Percentiles rank a stretch among this genome's conserved stretches.
phyloP scores from a whole-genome alignment of 176 grass and related monocot genomes.

The Tillandsia fasciculata region DNA sequence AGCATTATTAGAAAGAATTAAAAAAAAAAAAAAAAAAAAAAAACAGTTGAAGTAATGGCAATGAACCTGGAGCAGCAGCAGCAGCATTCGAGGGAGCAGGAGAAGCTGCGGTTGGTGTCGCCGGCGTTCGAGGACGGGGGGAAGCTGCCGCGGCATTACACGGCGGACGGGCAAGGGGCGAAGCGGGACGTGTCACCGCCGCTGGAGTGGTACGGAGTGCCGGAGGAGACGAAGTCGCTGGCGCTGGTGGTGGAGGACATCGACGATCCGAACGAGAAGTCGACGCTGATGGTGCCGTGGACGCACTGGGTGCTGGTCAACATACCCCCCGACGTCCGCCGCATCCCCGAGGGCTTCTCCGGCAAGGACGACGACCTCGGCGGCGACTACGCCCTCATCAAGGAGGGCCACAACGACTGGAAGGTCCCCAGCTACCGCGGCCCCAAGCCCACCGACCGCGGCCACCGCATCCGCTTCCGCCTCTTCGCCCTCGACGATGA shows the following conservation, averaged over 20 bases:
- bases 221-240: constrained; percentile 50
- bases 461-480: constrained; percentile 65
- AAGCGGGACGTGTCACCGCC: constrained; percentile 78
- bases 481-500: constrained; percentile 74
- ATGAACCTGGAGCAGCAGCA: background rate
- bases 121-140: constrained; percentile 44
- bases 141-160: constrained; percentile 62
- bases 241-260: constrained; percentile 69
- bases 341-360: constrained; percentile 71
- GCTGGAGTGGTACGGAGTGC: constrained; percentile 91
- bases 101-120: constrained; percentile 70
- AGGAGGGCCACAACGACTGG: constrained; percentile 86
- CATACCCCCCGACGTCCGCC: constrained; percentile 45
- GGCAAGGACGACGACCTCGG: constrained; percentile 17
- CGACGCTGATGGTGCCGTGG: constrained; percentile 48
- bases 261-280: constrained; percentile 31
- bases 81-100: constrained; percentile 25
- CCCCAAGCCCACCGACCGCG: constrained; percentile 30
- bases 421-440: constrained; percentile 77
- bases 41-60: background rate
- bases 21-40: too few relatives aligned
- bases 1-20: background rate
- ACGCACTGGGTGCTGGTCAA: constrained; percentile 89
- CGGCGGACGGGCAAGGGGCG: constrained; percentile 57
- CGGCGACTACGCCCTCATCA: constrained; percentile 23